Evolutionary conservation across 768 basidiomycete species (phyloP), one percentile per base, ranked within the genome.

Genomic region (Leccinum olivaceopallidum): DNA sequence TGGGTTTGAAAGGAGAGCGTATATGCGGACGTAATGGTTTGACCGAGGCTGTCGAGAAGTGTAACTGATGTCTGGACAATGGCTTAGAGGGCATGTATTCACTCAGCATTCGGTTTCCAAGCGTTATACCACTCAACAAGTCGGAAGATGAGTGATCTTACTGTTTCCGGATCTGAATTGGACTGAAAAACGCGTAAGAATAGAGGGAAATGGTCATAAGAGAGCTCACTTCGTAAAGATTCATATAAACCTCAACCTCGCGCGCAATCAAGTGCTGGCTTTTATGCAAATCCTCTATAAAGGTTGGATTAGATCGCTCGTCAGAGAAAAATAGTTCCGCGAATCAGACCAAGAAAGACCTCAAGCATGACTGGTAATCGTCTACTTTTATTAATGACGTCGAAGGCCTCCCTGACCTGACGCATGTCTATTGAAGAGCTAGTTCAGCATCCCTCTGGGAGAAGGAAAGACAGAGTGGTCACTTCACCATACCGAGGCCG

Each of bases 91-190:
- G 6, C 9, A 30, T 47, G 8, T 6, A 79, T 83, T 72, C 63
- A 88, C 89, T 89, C 88, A 50, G 74, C 66, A 14, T 82, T 80
- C 1, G 89, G 89, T 22, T 79, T 79, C 92, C 92, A 94, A n/a
- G 83, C 81, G 56, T 80, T 79, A 68, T 86, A 89, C 92, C 92
- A 93, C 24, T 86, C 81, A 18, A 85, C 74, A 5, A 93, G 72
- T 37, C 86, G 79, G 55, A 79, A 78, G 1, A 92, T 76, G 22
- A 93, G 80, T 26, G 76, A 73, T 13, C 77, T 76, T 8, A 93
- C 78, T 24, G 82, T 69, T 28, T 79, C 74, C 2, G 83, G 75
- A 59, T 85, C 80, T 20, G 75, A 70, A 26, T 78, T 77, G 44
- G 72, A 69, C 86, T 89, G 20, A 47, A 63, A 39, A 37, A 30